These are phyloP conservation scores for Exophiala sideris DNA, from an alignment of 2,329 filamentous ascomycete genomes.

Conservation along the genomic window DNA sequence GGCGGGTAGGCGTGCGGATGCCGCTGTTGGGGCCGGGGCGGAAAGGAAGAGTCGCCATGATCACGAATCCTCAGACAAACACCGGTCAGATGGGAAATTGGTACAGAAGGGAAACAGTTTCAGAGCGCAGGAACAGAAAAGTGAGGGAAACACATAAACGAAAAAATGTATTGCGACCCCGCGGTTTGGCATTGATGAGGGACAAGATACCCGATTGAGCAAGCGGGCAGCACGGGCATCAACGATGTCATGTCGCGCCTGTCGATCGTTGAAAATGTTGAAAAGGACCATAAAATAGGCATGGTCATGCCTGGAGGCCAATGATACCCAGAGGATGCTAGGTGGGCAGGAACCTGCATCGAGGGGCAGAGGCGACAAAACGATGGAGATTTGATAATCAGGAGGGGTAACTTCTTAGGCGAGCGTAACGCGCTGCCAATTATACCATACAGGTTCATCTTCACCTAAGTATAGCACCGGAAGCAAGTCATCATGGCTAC, in stretches of 20 bases:
- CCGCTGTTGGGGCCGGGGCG: constrained; percentile 18
- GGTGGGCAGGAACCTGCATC: background rate
- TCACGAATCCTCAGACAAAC: background rate
- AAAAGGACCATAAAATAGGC: no score
- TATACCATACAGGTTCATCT: no score
- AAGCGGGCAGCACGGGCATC: no score
- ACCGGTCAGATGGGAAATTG: background rate
- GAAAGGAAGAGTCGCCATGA: constrained; percentile 17
- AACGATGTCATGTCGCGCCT: background rate
- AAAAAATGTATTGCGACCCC: background rate
- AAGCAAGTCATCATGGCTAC: no score
- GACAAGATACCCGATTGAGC: background rate
- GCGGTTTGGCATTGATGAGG: background rate
- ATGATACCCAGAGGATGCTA: background rate
- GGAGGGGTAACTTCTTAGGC: background rate
- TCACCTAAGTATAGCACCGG: no score
- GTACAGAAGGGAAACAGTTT: background rate
- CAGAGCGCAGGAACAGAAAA: background rate
- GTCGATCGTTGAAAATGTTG: background rate
- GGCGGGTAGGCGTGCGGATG: constrained; percentile 23
- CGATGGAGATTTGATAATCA: background rate
- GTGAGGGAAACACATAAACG: background rate
- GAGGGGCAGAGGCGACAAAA: background rate
- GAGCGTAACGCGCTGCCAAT: no score
- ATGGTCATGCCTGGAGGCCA: no score